These are phyloP conservation scores for Fragaria vesca DNA, from an alignment of 306 rosid species.

Conservation along the genomic window DNA sequence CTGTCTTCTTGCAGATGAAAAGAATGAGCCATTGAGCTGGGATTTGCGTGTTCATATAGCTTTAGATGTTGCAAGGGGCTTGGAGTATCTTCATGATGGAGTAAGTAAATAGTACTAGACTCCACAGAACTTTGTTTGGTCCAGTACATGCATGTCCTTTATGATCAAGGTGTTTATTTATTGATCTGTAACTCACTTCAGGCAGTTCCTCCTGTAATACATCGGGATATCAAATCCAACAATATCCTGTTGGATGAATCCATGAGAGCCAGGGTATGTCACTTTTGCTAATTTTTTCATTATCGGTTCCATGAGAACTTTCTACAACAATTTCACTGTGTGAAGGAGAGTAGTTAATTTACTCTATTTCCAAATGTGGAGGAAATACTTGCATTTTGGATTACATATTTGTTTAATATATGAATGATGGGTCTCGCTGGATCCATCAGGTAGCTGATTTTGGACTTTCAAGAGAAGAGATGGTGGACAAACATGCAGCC, in stretches of 20 bases:
- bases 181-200: conserved; percentile 31
- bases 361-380: background rate
- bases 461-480: conserved; percentile 97
- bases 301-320: background rate
- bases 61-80: conserved; percentile 88
- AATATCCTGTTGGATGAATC: conserved; percentile 88
- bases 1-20: conserved; percentile 46
- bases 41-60: conserved; percentile 82
- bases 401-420: background rate
- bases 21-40: conserved; percentile 68
- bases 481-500: conserved; percentile 80
- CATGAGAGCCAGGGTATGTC: conserved; percentile 88
- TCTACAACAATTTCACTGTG: background rate
- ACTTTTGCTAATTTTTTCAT: conserved; percentile 1
- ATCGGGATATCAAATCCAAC: conserved; percentile 87
- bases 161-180: conserved; percentile 8
- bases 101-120: conserved; percentile 45
- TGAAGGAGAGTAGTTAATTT: background rate
- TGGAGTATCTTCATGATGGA: conserved; percentile 99
- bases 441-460: conserved; percentile 88
- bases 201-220: conserved; percentile 98
- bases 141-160: background rate
- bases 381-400: background rate
- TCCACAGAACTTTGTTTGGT: conserved; percentile 15
- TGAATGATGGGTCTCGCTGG: conserved; percentile 21